phyloP scores from a whole-genome alignment of 768 basidiomycete species.

The Mycena venus region DNA sequence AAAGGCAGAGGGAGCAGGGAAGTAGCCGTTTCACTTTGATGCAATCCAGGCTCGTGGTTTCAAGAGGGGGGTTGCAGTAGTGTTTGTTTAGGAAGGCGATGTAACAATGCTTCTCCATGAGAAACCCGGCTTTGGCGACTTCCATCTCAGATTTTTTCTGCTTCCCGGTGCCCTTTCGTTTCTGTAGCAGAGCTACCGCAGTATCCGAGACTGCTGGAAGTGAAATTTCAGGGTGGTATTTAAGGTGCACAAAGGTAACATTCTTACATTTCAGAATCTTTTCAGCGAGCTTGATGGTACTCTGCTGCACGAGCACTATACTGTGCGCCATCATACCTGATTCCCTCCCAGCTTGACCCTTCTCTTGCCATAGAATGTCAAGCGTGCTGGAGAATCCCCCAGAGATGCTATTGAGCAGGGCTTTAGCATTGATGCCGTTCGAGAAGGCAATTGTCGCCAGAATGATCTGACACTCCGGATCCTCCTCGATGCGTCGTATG shows the following conservation, averaged over 20 bases:
- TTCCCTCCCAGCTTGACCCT: too few relatives aligned
- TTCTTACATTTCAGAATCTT: too few relatives aligned
- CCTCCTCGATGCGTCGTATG: conserved; percentile 13
- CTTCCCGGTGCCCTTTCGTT: not conserved
- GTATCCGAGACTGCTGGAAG: not conserved
- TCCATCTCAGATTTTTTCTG: too few relatives aligned
- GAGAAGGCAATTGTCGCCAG: conserved; percentile 15
- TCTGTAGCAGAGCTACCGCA: not conserved
- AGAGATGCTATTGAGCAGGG: not conserved
- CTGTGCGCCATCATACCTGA: not conserved
- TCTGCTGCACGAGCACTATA: not conserved
- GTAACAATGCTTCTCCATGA: too few relatives aligned
- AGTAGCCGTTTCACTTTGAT: too few relatives aligned
- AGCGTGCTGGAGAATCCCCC: not conserved
- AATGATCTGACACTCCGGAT: conserved; percentile 6
- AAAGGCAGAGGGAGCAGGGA: too few relatives aligned
- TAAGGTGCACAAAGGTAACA: too few relatives aligned
- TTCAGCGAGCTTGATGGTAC: not conserved
- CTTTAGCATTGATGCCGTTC: conserved; percentile 5
- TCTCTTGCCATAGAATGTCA: too few relatives aligned
- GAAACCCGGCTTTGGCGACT: too few relatives aligned
- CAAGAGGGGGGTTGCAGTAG: too few relatives aligned
- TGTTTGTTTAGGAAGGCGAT: too few relatives aligned
- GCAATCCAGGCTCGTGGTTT: too few relatives aligned
- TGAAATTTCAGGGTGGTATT: not conserved